Evolutionary conservation across 768 basidiomycete species (phyloP).

Genomic region (Tephrocybe sp.): DNA sequence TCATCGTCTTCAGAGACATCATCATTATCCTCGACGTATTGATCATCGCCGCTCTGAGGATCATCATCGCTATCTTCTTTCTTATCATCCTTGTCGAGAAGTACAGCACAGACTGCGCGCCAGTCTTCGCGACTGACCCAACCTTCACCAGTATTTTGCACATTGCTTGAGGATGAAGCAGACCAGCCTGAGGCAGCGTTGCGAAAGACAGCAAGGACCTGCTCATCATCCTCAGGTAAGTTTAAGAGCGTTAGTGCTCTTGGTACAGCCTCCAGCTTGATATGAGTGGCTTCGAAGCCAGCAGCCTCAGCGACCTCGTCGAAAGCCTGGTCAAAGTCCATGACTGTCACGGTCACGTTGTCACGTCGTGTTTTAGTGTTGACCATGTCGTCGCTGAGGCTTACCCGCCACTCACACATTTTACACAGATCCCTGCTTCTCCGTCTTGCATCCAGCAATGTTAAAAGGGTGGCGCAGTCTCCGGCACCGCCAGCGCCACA

Average conservation of each 20-base stretch:
- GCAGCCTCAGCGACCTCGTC: constrained; percentile 22
- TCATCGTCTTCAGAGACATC: constrained; percentile 13
- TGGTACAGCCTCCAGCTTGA: constrained; percentile 58
- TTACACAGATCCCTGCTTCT: background rate
- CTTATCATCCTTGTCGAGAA: constrained; percentile 46
- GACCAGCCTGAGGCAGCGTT: constrained; percentile 78
- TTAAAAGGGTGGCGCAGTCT: constrained; percentile 1
- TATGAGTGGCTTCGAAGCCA: constrained; percentile 24
- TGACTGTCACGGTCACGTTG: constrained; percentile 9
- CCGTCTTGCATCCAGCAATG: background rate
- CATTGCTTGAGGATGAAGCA: constrained; percentile 19
- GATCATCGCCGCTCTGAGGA: constrained; percentile 13
- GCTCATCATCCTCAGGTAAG: constrained; percentile 69
- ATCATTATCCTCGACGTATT: constrained; percentile 14
- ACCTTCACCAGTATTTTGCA: constrained; percentile 18
- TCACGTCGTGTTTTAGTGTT: constrained; percentile 8
- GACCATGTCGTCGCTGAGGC: constrained; percentile 14
- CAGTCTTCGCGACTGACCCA: constrained; percentile 67
- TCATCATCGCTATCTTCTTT: constrained; percentile 15
- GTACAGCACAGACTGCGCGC: constrained; percentile 75
- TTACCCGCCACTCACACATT: constrained; percentile 13
- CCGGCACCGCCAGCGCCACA: background rate
- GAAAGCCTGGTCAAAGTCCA: constrained; percentile 53
- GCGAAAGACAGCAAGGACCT: constrained; percentile 67
- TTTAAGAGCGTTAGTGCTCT: constrained; percentile 60